Evolutionary conservation across 257 asterid genomes (phyloP), one percentile per base, ranked within the genome.

Genomic region (Echites panduratus): DNA sequence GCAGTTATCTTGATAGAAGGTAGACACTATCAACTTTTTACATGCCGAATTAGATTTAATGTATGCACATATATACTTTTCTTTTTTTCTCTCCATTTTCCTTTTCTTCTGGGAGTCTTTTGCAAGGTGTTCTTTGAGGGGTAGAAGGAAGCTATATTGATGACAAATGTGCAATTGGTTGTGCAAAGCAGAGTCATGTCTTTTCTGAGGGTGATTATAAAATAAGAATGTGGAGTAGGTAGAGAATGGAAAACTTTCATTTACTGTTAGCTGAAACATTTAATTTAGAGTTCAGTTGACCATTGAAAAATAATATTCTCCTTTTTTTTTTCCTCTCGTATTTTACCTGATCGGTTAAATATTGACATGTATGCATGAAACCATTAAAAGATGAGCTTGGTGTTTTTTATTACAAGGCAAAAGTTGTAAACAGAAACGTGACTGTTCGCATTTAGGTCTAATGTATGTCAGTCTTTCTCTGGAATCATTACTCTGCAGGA

Each of bases 1-100:
- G 88, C 77, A 76, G 88, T 84, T 77, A 67, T 81, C 85, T 90
- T 81, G 89, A 88, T 69, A 75, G 52, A 80, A 88, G 97, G 98
- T 90, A 85, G 53, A 77, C 35, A 29, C 66, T 62, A 16, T 35
- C 65, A 48, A 35, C 70, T 14, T 27, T 62, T 62, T 35, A 17
- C 66, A 73, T 61, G 47, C 22, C 3, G 22, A 35, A 26, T 22
- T 54, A 38, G 48, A 7, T 68, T 66, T 19, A 38, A 11, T 64
- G 29, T 7, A 41, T 7, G 4, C 44, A 41, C 44, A 41, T 7
- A 41, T 7, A 41, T 2, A 26, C 41, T 20, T 38, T 19, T 41
- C 2, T 11, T 41, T 43, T 32, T 32, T 32, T 32, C 3, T 3
- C 6, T 16, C 47, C 58, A 12, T 50, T 50, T 50, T 50, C 22